Evolutionary conservation across 2,329 filamentous ascomycete genomes (phyloP), one percentile per base, ranked within the genome.

Genomic region (Knoxdaviesia proteae): DNA sequence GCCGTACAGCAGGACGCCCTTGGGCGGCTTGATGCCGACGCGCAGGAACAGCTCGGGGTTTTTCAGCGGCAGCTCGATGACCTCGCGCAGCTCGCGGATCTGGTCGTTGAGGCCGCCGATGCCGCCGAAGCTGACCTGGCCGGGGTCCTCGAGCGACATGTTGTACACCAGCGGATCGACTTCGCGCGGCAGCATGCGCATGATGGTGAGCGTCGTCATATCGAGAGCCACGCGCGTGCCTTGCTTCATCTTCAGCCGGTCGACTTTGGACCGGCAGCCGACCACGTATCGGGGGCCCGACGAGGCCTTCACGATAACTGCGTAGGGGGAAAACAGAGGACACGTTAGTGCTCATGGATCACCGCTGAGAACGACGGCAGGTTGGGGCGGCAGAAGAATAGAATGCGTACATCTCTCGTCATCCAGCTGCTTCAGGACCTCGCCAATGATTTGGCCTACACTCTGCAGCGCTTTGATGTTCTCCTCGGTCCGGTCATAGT

Each of bases 391-490:
- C 41, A 39, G 49, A 36, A 43, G 42, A 33, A 7, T 3, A 32
- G 8, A 29, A 29, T 8, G 29, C 83, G 60, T 68, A 94, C 88
- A 98, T 78, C 90, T 72, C 69, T 98, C 92, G 55, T 98, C 90
- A 57, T 98, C 90, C 49, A 98, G 72, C 68, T 98, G 92, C 69
- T 98, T 98, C 56, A 98, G 67, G 47, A 98, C 92, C 64, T 98
- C 90, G 54, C 90, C 90, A 61, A 98, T 96, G 62, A 98, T 98
- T 67, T 98, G 90, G 41, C 90, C 90, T 44, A 98, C 90, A 61
- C 90, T 96, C 68, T 98, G 90, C 56, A 98, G 68, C 51, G 90
- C 90, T 69, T 98, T 98, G 70, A 98, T 96, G 66, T 96, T 96
- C 51, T 98, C 92, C 60, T 98, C 90, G 43, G 90, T 96, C 51